A percentile compares a stretch with the other conserved stretches of the same genome.
phyloP scores from a whole-genome alignment of 1,284 basidiomycete genomes.

The Sanguinoderma infundibulare region DNA sequence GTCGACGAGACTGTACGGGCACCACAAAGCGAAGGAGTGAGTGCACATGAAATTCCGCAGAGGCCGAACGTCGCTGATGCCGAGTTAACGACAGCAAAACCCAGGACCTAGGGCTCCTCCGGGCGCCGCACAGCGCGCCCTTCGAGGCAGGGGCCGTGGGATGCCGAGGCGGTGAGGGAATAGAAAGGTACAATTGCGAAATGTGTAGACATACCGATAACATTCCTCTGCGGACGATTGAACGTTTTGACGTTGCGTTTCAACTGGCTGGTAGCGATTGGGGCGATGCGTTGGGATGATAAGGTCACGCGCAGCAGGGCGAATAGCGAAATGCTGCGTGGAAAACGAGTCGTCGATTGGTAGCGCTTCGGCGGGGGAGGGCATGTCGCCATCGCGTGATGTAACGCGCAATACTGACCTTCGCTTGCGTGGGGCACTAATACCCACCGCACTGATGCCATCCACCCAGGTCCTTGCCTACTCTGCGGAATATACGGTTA shows the following conservation, averaged over 20 bases:
- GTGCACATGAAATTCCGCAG: constrained; percentile 31
- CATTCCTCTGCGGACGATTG: constrained; percentile 11
- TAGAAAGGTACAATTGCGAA: constrained; percentile 25
- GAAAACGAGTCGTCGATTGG: constrained; percentile 16
- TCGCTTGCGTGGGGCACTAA: constrained; percentile 25
- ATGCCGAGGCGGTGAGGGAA: constrained; percentile 62
- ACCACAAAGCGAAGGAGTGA: constrained; percentile 88
- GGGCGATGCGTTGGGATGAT: background rate
- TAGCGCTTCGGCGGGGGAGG: constrained; percentile 16
- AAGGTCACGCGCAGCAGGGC: constrained; percentile 8
- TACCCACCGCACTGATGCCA: constrained; percentile 20
- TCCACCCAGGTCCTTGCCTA: constrained; percentile 8
- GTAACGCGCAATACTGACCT: constrained; percentile 33
- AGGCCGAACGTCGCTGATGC: constrained; percentile 3
- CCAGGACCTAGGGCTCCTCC: constrained; percentile 85
- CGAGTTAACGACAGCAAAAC: constrained; percentile 48
- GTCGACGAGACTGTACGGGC: constrained; percentile 96
- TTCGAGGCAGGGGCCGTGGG: constrained; percentile 84
- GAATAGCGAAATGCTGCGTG: background rate
- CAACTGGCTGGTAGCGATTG: background rate
- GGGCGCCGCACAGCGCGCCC: constrained; percentile 80
- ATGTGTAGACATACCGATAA: constrained; percentile 32
- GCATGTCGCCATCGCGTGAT: constrained; percentile 34
- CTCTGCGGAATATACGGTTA: background rate
- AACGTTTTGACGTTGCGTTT: constrained; percentile 15